phyloP scores from a whole-genome alignment of 208 protist genomes.

The Leishmania mexicana region DNA sequence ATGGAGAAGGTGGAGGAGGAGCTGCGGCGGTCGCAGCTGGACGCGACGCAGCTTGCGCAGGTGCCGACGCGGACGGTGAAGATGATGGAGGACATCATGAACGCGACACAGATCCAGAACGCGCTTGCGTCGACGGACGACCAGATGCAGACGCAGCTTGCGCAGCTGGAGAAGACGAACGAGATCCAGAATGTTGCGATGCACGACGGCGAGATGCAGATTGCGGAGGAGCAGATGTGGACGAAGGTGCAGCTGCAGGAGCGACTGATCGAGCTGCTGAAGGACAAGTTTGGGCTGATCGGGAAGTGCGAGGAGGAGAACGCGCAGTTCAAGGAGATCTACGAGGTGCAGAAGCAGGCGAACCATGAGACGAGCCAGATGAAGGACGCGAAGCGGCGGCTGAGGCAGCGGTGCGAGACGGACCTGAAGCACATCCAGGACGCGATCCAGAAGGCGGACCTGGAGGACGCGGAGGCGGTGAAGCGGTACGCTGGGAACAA shows the following conservation, averaged over 20 bases:
- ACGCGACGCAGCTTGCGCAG: constrained; percentile 74
- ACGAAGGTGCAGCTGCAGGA: constrained; percentile 86
- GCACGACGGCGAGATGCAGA: constrained; percentile 84
- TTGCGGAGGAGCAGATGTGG: constrained; percentile 86
- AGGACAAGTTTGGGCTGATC: constrained; percentile 82
- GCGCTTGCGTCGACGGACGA: constrained; percentile 76
- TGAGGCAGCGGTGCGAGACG: constrained; percentile 76
- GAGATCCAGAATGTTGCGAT: constrained; percentile 84
- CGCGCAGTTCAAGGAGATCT: constrained; percentile 73
- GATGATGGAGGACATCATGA: constrained; percentile 84
- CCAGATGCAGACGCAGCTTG: constrained; percentile 81
- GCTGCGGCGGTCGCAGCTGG: constrained; percentile 56
- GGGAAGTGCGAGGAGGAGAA: constrained; percentile 82
- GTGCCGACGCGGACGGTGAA: constrained; percentile 67
- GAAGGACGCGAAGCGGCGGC: constrained; percentile 80
- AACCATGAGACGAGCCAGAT: constrained; percentile 75
- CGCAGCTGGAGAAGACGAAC: constrained; percentile 78
- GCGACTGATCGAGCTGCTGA: constrained; percentile 72
- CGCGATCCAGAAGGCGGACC: constrained; percentile 78
- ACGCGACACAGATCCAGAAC: constrained; percentile 76
- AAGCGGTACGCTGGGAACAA: constrained; percentile 74
- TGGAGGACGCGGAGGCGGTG: constrained; percentile 80
- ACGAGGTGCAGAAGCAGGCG: constrained; percentile 82
- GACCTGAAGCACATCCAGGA: constrained; percentile 82
- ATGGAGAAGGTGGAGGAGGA: constrained; percentile 85